Conservation (phyloP, 2,329 filamentous ascomycete genomes). For the Nigrospora sphaerica region DNA sequence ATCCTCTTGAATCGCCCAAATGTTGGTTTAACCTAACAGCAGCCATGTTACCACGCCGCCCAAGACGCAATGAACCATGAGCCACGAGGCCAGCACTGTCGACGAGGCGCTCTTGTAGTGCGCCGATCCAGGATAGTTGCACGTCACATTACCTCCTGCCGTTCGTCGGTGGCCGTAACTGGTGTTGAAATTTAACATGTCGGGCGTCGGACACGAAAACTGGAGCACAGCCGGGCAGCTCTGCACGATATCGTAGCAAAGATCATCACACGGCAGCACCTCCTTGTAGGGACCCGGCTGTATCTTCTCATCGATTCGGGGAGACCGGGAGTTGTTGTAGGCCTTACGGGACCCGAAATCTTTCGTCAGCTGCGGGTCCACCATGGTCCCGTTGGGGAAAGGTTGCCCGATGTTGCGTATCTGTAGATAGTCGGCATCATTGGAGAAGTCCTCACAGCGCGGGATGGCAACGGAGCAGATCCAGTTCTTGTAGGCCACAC, state of each 20-base stretch:
- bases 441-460: constrained; percentile 77
- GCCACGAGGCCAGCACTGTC: too few species aligned
- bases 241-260: constrained; percentile 81
- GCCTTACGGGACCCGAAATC: constrained; percentile 23
- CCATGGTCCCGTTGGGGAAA: constrained; percentile 63
- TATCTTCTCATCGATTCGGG: constrained; percentile 63
- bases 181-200: constrained; percentile 30
- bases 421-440: constrained; percentile 45
- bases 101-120: constrained; percentile 37
- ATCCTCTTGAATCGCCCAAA: too few species aligned
- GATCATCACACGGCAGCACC: constrained; percentile 76
- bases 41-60: too few species aligned
- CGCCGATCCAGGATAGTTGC: constrained; percentile 56
- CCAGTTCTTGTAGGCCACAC: constrained; percentile 81
- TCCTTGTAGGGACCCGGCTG: constrained; percentile 90
- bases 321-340: constrained; percentile 58
- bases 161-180: constrained; percentile 34
- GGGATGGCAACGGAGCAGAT: constrained; percentile 90
- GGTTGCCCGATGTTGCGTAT: constrained; percentile 64
- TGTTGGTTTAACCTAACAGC: too few species aligned
- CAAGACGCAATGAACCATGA: too few species aligned
- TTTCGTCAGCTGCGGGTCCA: constrained; percentile 24
- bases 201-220: constrained; percentile 64
- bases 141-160: constrained; percentile 27
- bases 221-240: constrained; percentile 71